These are phyloP conservation scores for Aureobasidium sp. DNA, from an alignment of 2,329 filamentous ascomycete genomes.

Conservation along the genomic window DNA sequence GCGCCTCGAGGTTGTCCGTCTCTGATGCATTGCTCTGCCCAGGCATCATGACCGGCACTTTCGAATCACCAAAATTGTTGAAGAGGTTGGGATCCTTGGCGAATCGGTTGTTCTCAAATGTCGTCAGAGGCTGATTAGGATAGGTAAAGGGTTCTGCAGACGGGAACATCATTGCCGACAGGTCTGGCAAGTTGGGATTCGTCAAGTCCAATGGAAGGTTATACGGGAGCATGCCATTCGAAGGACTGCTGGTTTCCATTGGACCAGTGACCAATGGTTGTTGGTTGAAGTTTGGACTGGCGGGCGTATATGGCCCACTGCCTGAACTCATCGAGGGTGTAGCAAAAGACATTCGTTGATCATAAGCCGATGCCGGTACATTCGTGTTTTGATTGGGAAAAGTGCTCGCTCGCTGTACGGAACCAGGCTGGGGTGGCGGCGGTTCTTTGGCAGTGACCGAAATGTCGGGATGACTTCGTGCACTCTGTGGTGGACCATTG, in stretches of 20 bases:
- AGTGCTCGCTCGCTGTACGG: slow-evolving; percentile 25
- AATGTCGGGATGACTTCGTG: slow-evolving; percentile 15
- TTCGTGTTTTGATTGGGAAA: slow-evolving; percentile 28
- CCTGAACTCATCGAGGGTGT: slow-evolving; percentile 8
- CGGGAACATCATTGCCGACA: slow-evolving; percentile 73
- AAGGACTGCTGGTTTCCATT: background rate
- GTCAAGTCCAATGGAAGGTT: slow-evolving; percentile 4
- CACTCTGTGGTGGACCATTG: background rate
- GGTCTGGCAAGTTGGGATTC: slow-evolving; percentile 51
- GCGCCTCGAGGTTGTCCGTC: slow-evolving; percentile 59
- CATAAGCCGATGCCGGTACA: background rate
- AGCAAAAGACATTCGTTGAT: slow-evolving; percentile 9
- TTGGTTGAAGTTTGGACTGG: slow-evolving; percentile 9
- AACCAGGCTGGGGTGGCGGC: background rate
- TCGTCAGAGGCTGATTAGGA: slow-evolving; percentile 64
- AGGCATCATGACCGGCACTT: background rate
- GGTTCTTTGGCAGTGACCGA: slow-evolving; percentile 6
- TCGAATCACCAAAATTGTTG: slow-evolving; percentile 7
- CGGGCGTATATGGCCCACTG: slow-evolving; percentile 13
- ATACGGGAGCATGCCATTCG: slow-evolving; percentile 11
- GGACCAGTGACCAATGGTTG: background rate
- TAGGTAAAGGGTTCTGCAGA: slow-evolving; percentile 71
- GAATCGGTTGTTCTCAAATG: slow-evolving; percentile 39
- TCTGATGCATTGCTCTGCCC: slow-evolving; percentile 14
- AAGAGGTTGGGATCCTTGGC: slow-evolving; percentile 18